phyloP scores from a whole-genome alignment of 768 basidiomycete genomes.

The Agaricus bisporus region DNA sequence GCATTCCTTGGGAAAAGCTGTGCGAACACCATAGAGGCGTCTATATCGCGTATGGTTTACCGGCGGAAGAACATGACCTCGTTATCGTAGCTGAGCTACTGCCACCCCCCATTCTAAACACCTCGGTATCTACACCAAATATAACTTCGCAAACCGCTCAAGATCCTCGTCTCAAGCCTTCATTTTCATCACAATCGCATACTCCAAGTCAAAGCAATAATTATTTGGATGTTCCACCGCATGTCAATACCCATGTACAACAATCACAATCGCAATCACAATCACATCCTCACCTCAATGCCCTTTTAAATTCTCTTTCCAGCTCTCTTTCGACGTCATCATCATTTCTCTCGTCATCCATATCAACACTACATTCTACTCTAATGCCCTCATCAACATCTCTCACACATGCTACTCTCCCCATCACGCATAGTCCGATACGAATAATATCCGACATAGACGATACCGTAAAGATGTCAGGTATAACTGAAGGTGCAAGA shows the following conservation, averaged over 20 bases:
- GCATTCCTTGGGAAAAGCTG: conserved; percentile 64
- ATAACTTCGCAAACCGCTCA: not conserved
- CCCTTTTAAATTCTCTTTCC: not conserved
- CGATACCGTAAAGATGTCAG: conserved; percentile 83
- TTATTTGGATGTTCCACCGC: conserved; percentile 9
- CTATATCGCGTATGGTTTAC: conserved; percentile 53
- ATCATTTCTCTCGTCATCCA: not conserved
- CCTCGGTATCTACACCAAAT: conserved; percentile 3
- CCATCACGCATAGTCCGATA: conserved; percentile 57
- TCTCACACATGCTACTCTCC: conserved; percentile 27
- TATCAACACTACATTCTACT: conserved; percentile 3
- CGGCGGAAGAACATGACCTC: conserved; percentile 46
- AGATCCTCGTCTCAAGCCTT: not conserved
- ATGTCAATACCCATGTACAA: not conserved
- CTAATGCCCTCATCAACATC: not conserved
- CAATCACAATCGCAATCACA: not conserved
- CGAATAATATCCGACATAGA: conserved; percentile 92
- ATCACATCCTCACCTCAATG: not conserved
- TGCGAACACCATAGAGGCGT: conserved; percentile 52
- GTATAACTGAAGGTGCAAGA: conserved; percentile 73
- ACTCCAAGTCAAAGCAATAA: not conserved
- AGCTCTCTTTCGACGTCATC: conserved; percentile 5
- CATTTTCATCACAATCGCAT: not conserved
- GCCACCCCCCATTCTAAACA: conserved; percentile 19
- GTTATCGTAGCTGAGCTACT: conserved; percentile 49